phyloP scores from a whole-genome alignment of 2,329 filamentous ascomycete genomes.

The Colletotrichum musicola region DNA sequence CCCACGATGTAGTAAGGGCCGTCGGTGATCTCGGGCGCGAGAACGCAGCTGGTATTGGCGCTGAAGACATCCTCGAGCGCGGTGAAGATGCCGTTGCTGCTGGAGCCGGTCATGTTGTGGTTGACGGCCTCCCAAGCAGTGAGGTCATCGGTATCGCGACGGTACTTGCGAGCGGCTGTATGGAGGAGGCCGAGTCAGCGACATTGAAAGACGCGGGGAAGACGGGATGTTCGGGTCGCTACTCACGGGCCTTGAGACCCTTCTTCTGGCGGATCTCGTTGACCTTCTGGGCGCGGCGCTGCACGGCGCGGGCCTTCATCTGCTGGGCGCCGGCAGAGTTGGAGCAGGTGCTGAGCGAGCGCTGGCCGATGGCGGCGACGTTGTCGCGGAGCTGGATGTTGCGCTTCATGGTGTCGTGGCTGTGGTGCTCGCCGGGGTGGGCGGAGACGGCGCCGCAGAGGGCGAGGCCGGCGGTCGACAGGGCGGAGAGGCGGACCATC shows the following conservation, averaged over 20 bases:
- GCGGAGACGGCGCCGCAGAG: slow-evolving; percentile 45
- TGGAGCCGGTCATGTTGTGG: slow-evolving; percentile 48
- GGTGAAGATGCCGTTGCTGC: slow-evolving; percentile 48
- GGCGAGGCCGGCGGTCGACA: slow-evolving; percentile 31
- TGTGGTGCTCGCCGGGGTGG: slow-evolving; percentile 50
- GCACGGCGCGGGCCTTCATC: slow-evolving; percentile 54
- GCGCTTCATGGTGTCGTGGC: slow-evolving; percentile 47
- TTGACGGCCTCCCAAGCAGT: slow-evolving; percentile 50
- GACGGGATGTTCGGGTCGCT: not conserved
- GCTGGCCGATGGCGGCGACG: slow-evolving; percentile 47
- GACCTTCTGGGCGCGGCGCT: slow-evolving; percentile 55
- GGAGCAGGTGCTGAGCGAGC: slow-evolving; percentile 55
- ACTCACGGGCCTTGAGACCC: slow-evolving; percentile 30
- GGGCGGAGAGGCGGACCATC: slow-evolving; percentile 26
- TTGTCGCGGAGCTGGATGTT: slow-evolving; percentile 50
- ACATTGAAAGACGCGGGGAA: too few relatives aligned
- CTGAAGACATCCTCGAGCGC: slow-evolving; percentile 45
- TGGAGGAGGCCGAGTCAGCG: not conserved
- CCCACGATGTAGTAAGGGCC: slow-evolving; percentile 53
- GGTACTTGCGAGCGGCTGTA: slow-evolving; percentile 47
- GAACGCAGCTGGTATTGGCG: slow-evolving; percentile 28
- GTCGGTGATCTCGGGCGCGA: slow-evolving; percentile 32
- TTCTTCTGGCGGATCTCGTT: slow-evolving; percentile 53
- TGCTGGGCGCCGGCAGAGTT: slow-evolving; percentile 53
- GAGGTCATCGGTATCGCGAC: slow-evolving; percentile 49